phyloP scores from a whole-genome alignment of 2,329 filamentous ascomycete genomes.

The Xylaria hypoxylon region DNA sequence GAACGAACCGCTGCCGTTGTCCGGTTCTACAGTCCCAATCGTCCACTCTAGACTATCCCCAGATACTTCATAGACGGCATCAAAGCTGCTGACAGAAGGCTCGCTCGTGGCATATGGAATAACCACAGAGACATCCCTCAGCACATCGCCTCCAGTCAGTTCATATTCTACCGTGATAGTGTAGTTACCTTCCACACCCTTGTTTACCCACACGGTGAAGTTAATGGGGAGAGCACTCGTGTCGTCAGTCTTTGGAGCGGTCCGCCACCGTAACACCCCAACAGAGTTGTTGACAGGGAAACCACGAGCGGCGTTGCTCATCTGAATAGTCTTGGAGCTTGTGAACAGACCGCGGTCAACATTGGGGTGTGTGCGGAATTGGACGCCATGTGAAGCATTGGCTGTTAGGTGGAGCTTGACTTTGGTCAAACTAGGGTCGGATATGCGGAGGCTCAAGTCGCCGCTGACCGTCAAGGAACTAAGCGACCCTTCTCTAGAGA shows the following conservation, averaged over 20 bases:
- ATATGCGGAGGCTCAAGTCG: conserved; percentile 90
- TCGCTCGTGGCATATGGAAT: conserved; percentile 90
- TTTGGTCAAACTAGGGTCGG: conserved; percentile 89
- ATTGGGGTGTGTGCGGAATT: conserved; percentile 96
- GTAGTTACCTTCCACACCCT: conserved; percentile 81
- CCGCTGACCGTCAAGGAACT: conserved; percentile 91
- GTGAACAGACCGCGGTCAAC: conserved; percentile 92
- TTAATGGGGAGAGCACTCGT: conserved; percentile 87
- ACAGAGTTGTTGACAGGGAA: conserved; percentile 97
- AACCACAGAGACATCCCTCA: conserved; percentile 86
- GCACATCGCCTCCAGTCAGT: conserved; percentile 79
- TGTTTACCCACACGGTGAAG: conserved; percentile 98
- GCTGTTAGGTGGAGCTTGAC: conserved; percentile 85
- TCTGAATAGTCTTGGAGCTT: conserved; percentile 84
- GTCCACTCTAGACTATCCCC: conserved; percentile 95
- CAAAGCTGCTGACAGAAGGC: conserved; percentile 90
- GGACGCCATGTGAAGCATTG: conserved; percentile 82
- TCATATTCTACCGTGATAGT: conserved; percentile 97
- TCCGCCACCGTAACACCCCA: conserved; percentile 92
- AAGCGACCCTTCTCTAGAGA: conserved; percentile 87
- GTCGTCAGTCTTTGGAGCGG: conserved; percentile 83
- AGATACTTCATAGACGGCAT: conserved; percentile 92
- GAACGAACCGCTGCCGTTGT: conserved; percentile 86
- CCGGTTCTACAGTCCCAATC: conserved; percentile 85
- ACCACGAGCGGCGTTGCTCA: conserved; percentile 86